Conservation (phyloP, 768 basidiomycete species). For the Hortiboletus campestris region DNA sequence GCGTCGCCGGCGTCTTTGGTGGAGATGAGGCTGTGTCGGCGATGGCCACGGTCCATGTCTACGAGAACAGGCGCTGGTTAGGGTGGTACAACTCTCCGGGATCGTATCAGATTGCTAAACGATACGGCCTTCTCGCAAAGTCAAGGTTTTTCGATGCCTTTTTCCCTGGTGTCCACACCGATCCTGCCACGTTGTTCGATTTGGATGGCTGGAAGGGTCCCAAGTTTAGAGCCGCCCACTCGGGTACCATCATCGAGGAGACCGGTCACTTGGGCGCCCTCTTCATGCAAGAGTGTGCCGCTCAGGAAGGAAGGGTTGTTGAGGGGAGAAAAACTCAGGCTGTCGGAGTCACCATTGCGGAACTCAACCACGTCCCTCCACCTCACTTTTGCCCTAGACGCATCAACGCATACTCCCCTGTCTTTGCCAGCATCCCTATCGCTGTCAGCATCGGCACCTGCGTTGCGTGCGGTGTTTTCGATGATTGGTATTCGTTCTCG, state of each 20-base stretch:
- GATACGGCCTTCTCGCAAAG: slow-evolving; percentile 32
- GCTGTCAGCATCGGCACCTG: slow-evolving; percentile 28
- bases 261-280: slow-evolving; percentile 33
- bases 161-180: slow-evolving; percentile 33
- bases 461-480: slow-evolving; percentile 25
- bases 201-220: slow-evolving; percentile 33
- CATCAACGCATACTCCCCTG: slow-evolving; percentile 17
- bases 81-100: slow-evolving; percentile 42
- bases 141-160: slow-evolving; percentile 35
- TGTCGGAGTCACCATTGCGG: slow-evolving; percentile 28
- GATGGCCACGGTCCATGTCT: slow-evolving; percentile 38
- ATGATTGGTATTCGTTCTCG: slow-evolving; percentile 35
- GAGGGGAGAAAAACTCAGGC: slow-evolving; percentile 25
- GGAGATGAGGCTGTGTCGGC: slow-evolving; percentile 39
- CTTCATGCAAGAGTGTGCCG: slow-evolving; percentile 22
- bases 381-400: slow-evolving; percentile 17
- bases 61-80: slow-evolving; percentile 32
- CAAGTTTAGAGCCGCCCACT: slow-evolving; percentile 32
- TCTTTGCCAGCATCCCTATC: slow-evolving; percentile 33
- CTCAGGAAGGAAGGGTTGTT: slow-evolving; percentile 11
- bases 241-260: slow-evolving; percentile 31
- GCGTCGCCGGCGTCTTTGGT: slow-evolving; percentile 38
- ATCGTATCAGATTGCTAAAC: slow-evolving; percentile 35
- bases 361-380: slow-evolving; percentile 24
- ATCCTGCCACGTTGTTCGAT: slow-evolving; percentile 33